Base-by-base conservation (phyloP, 495 filamentous ascomycete genomes). In the Penicillium tannophilum region DNA sequence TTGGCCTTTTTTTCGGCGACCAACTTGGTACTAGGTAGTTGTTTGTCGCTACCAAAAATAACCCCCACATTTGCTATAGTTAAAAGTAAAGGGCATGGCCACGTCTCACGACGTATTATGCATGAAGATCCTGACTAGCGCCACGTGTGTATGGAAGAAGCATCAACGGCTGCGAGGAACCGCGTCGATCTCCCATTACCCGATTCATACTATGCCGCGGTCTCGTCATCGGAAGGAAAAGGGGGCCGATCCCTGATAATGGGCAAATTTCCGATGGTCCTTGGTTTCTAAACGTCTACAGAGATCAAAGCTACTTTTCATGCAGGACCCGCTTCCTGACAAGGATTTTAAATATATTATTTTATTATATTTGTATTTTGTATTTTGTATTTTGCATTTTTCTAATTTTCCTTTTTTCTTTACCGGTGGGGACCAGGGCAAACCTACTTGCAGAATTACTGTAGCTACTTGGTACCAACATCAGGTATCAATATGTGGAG, bases 41-140 rank as follows among this genome's bases (percentile, higher is more conserved):
- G 20, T 5, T 17, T 44, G 42, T 44, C 19, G 42, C 19, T 17
- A 8, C 16, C 20, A 1, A 23, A 23, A 50, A 11, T 5, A 33
- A 11, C 23, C 47, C 12, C 28, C 47, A 50, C 49, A 9, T 47
- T 26, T 12, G 28, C 28, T 14, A 36, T n/a, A 23, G n/a, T 19
- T 36, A 14, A 20, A 35, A 10, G 52, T 30, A n/a, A 30, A 28
- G 5, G 30, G 9, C 10, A 19, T 44, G 28, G 14, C 26, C 17
- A 35, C 46, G 48, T 59, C 56, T 60, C 33, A 60, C 50, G 41
- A 65, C 52, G 51, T 60, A 54, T 56, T 66, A 66, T 76, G 74
- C 71, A 77, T 77, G 70, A 72, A 68, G 71, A 77, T 74, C 72
- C 70, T 63, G 67, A 72, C 68, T 73, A 77, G 72, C 72, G 73